Conservation (phyloP, 208 protist species). For the Trichomonas gallinae region DNA sequence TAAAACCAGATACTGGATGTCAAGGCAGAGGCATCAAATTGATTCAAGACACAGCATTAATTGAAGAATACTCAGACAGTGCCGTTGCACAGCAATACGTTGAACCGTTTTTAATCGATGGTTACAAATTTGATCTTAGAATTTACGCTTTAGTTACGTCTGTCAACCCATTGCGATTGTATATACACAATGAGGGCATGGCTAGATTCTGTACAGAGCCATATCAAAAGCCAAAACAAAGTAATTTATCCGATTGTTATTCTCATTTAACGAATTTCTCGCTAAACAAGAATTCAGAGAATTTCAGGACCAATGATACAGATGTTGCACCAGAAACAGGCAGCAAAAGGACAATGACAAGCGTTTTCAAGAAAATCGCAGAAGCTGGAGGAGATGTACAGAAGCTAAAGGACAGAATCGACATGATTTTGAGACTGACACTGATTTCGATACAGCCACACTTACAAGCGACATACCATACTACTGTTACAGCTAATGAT, state of each 20-base stretch:
- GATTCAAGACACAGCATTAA: not conserved
- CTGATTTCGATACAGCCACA: not conserved
- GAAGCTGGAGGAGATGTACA: not conserved
- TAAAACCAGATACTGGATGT: constrained; percentile 22
- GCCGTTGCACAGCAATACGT: constrained; percentile 35
- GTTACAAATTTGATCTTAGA: constrained; percentile 38
- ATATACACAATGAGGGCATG: constrained; percentile 31
- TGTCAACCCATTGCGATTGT: constrained; percentile 28
- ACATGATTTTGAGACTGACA: not conserved
- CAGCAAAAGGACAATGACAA: not conserved
- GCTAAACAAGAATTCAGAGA: not conserved
- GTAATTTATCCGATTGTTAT: constrained; percentile 24
- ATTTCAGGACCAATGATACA: not conserved
- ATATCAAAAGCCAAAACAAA: not conserved
- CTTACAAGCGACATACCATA: not conserved
- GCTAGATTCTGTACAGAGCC: constrained; percentile 29
- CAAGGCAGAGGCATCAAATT: constrained; percentile 17
- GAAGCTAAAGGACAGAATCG: not conserved
- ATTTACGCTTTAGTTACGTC: constrained; percentile 35
- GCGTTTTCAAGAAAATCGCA: not conserved
- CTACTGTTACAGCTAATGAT: not conserved
- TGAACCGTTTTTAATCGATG: constrained; percentile 31
- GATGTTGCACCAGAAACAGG: not conserved
- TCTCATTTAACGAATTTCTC: not conserved
- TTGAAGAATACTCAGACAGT: not conserved